Evolutionary conservation across 2,329 filamentous ascomycete species (phyloP).

Genomic region (Talaromyces pinophilus): DNA sequence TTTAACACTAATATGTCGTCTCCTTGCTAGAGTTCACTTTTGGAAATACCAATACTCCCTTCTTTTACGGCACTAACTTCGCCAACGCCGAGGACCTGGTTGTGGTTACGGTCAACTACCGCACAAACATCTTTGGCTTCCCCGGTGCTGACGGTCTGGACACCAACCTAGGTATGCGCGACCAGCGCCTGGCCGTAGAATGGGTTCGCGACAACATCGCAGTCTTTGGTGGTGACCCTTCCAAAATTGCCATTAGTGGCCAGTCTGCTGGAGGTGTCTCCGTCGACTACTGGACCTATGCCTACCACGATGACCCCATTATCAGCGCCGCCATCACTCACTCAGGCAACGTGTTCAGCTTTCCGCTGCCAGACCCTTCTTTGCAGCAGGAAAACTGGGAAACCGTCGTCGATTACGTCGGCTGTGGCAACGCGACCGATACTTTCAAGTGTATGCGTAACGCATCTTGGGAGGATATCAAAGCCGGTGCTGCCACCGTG

Average conservation of each 20-base stretch:
- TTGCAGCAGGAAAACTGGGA: constrained; percentile 10
- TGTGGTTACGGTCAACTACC: constrained; percentile 62
- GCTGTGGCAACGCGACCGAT: constrained; percentile 11
- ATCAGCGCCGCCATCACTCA: constrained; percentile 7
- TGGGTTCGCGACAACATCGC: constrained; percentile 78
- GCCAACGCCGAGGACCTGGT: constrained; percentile 59
- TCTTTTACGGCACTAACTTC: constrained; percentile 43
- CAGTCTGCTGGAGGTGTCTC: constrained; percentile 60
- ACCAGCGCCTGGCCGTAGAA: constrained; percentile 70
- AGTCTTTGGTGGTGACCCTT: constrained; percentile 74
- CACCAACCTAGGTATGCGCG: constrained; percentile 67
- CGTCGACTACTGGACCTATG: constrained; percentile 25
- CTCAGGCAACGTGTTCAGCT: constrained; percentile 27
- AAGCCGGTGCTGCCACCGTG: constrained; percentile 28
- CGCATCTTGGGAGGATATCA: constrained; percentile 6
- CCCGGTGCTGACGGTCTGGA: constrained; percentile 58
- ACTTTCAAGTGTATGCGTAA: constrained; percentile 9
- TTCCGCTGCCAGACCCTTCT: constrained; percentile 34
- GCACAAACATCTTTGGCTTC: constrained; percentile 17
- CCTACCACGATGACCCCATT: constrained; percentile 13
- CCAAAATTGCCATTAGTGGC: constrained; percentile 77
- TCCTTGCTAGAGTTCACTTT: constrained; percentile 36
- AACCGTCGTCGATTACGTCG: constrained; percentile 10
- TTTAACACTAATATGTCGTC: constrained; percentile 2
- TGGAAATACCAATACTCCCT: constrained; percentile 39